Percentiles rank a stretch among this genome's conserved stretches.
These are phyloP conservation scores for Peronospora belbahrii DNA, from an alignment of 352 stramenopile genomes.

Conservation along the genomic window DNA sequence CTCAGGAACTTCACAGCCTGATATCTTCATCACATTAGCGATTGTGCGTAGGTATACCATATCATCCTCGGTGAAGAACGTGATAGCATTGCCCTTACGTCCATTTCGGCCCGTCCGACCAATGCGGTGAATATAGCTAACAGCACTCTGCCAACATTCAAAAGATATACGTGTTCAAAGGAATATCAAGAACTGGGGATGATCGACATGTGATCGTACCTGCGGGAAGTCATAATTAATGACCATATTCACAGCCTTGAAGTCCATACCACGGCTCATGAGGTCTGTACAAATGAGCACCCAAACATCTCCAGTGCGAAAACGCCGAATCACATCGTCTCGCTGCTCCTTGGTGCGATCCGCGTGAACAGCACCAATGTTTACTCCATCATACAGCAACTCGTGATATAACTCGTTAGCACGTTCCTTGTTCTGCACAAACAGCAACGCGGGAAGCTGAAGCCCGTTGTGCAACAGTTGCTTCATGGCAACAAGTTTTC, in stretches of 20 bases:
- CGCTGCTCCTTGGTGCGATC: conserved; percentile 91
- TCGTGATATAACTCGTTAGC: conserved; percentile 96
- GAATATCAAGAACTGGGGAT: background rate
- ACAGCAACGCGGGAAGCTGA: conserved; percentile 95
- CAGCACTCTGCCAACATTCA: conserved; percentile 42
- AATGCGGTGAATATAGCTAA: conserved; percentile 97
- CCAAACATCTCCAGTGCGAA: conserved; percentile 95
- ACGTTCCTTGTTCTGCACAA: conserved; percentile 98
- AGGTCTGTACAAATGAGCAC: conserved; percentile 99
- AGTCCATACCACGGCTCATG: conserved; percentile 97
- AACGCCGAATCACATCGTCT: conserved; percentile 91
- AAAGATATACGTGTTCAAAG: conserved; percentile 3
- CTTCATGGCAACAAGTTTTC: conserved; percentile 96
- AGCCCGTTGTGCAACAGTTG: conserved; percentile 89
- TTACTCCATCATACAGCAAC: conserved; percentile 96
- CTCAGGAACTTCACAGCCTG: conserved; percentile 93
- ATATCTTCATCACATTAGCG: conserved; percentile 98
- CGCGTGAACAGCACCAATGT: conserved; percentile 97
- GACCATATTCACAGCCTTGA: conserved; percentile 98
- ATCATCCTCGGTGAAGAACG: conserved; percentile 96
- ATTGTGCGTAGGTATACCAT: conserved; percentile 93
- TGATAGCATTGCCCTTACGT: conserved; percentile 91
- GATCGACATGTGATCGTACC: conserved; percentile 18
- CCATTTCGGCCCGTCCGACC: conserved; percentile 92
- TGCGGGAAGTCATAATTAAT: conserved; percentile 99